Conservation (phyloP, 768 basidiomycete genomes). For the Daedaleopsis sinensis region DNA sequence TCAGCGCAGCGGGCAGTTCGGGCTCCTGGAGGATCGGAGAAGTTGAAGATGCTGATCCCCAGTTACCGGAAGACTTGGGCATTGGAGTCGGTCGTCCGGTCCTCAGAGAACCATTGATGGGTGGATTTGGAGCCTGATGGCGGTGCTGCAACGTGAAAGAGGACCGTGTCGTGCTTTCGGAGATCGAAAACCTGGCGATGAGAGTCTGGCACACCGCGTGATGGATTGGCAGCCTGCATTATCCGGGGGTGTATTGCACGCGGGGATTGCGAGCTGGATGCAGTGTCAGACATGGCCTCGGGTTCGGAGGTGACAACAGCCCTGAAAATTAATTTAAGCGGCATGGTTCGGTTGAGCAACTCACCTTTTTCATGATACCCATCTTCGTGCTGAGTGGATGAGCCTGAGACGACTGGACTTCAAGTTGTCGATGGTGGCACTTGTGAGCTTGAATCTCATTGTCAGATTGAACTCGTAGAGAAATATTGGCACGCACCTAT, state of each 20-base stretch:
- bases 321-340: too few species aligned
- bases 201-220: constrained; percentile 35
- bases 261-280: constrained; percentile 52
- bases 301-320: constrained; percentile 63
- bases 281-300: constrained; percentile 63
- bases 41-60: constrained; percentile 72
- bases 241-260: constrained; percentile 33
- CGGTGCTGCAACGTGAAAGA: constrained; percentile 73
- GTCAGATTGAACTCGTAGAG: too few species aligned
- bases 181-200: constrained; percentile 81
- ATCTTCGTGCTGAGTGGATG: too few species aligned
- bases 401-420: too few species aligned
- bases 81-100: constrained; percentile 47
- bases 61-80: constrained; percentile 68
- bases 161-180: constrained; percentile 87
- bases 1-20: constrained; percentile 68
- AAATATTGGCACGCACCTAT: too few species aligned
- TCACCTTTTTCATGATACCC: too few species aligned
- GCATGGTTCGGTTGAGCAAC: too few species aligned
- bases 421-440: too few species aligned
- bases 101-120: constrained; percentile 9
- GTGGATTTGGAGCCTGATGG: constrained; percentile 34
- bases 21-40: constrained; percentile 42
- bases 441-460: too few species aligned
- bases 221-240: constrained; percentile 34